phyloP scores from a whole-genome alignment of 139 green algal species.

The Parachlorella kessleri region DNA sequence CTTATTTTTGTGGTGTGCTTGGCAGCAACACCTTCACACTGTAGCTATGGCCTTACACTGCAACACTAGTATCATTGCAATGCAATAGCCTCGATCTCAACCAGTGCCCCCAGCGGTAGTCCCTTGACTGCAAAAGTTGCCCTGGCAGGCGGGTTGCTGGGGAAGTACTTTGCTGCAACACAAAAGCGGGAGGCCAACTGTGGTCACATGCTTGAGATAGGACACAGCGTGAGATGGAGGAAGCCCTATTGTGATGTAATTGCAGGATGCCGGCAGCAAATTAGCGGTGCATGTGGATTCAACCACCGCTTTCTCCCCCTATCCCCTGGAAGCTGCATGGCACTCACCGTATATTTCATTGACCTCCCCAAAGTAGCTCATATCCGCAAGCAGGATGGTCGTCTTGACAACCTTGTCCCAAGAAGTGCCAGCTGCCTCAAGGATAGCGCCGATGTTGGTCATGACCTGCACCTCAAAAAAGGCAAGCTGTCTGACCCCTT shows the following conservation, averaged over 20 bases:
- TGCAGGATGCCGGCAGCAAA: no score
- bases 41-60: no score
- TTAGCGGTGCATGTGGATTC: no score
- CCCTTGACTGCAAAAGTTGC: conserved; percentile 90
- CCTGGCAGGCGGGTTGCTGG: conserved; percentile 80
- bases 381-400: conserved; percentile 92
- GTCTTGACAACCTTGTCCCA: conserved; percentile 96
- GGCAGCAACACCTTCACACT: no score
- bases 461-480: conserved; percentile 64
- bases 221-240: no score
- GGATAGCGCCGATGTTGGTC: conserved; percentile 93
- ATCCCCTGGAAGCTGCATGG: no score
- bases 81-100: conserved; percentile 87
- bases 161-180: conserved; percentile 73
- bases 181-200: no score
- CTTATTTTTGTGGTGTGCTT: no score
- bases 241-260: no score
- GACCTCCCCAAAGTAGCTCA: conserved; percentile 92
- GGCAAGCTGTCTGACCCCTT: no score
- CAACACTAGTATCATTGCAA: conserved; percentile 38
- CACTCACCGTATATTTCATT: conserved; percentile 83
- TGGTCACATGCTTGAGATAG: no score
- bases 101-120: conserved; percentile 77
- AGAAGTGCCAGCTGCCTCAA: conserved; percentile 79
- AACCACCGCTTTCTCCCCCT: no score